phyloP scores from a whole-genome alignment of 2,329 filamentous ascomycete species.

The Cordyceps cicadae region DNA sequence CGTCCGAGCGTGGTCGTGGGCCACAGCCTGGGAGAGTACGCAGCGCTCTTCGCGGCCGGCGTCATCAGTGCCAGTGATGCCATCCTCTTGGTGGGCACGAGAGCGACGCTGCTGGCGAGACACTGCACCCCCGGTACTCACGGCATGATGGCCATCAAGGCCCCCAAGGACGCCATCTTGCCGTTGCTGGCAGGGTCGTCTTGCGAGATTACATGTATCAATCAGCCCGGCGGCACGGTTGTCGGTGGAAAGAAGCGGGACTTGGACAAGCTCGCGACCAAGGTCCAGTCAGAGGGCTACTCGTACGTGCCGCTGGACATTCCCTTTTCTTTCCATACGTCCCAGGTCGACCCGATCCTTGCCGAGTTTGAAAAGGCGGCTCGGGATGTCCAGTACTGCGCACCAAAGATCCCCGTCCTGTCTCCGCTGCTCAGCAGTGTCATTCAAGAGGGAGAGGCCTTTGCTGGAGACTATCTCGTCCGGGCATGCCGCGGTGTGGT shows the following conservation, averaged over 20 bases:
- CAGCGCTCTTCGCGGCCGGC: constrained; percentile 61
- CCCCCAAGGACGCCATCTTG: not conserved
- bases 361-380: not conserved
- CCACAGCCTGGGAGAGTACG: constrained; percentile 65
- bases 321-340: not conserved
- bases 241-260: constrained; percentile 26
- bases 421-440: constrained; percentile 33
- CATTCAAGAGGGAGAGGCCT: constrained; percentile 34
- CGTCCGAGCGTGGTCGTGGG: constrained; percentile 43
- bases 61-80: constrained; percentile 64
- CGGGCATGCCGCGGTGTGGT: constrained; percentile 53
- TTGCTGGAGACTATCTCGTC: constrained; percentile 31
- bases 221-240: constrained; percentile 64
- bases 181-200: constrained; percentile 35
- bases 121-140: constrained; percentile 60
- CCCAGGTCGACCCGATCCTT: constrained; percentile 3
- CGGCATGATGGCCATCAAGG: constrained; percentile 31
- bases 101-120: constrained; percentile 56
- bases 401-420: constrained; percentile 13
- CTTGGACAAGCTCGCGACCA: not conserved
- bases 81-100: constrained; percentile 60
- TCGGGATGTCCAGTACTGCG: not conserved
- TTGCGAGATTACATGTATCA: constrained; percentile 58
- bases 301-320: not conserved
- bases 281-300: not conserved